Evolutionary conservation across 306 rosid species (phyloP).

Genomic region (Cicer pinnatifidum): DNA sequence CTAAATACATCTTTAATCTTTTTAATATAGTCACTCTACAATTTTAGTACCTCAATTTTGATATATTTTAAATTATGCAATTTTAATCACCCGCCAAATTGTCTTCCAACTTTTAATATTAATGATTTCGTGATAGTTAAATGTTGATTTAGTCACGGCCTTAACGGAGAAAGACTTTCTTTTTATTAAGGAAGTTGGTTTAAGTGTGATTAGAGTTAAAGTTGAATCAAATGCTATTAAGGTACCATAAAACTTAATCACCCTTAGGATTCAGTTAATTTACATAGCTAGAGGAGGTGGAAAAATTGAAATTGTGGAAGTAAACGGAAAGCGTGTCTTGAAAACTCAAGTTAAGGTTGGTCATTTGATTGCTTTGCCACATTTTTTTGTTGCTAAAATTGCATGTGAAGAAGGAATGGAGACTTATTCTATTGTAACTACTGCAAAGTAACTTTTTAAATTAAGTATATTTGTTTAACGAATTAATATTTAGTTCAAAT

Average conservation of each 20-base stretch:
- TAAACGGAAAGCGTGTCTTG: conserved; percentile 47
- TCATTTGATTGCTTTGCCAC: conserved; percentile 64
- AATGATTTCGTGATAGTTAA: background rate
- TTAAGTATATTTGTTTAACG: too few species aligned
- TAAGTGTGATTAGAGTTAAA: conserved; percentile 49
- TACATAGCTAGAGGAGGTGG: conserved; percentile 62
- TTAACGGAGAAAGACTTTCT: conserved; percentile 48
- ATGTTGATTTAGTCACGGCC: conserved; percentile 44
- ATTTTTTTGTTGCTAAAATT: conserved; percentile 51
- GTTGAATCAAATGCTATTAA: conserved; percentile 49
- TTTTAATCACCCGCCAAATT: too few species aligned
- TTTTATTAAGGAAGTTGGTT: conserved; percentile 56
- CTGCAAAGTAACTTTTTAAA: conserved; percentile 45
- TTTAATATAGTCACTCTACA: too few species aligned
- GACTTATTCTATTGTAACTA: conserved; percentile 47
- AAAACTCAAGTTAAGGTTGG: conserved; percentile 56
- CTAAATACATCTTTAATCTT: too few species aligned
- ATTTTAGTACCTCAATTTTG: too few species aligned
- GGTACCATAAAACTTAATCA: conserved; percentile 50
- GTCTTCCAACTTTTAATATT: too few species aligned
- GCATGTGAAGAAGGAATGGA: conserved; percentile 65
- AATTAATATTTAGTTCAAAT: too few species aligned
- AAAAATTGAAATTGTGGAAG: conserved; percentile 56
- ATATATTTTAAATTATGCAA: too few species aligned
- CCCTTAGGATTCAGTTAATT: conserved; percentile 47